Evolutionary conservation across 208 protist genomes (phyloP).

Genomic region (Crithidia brevicula): DNA sequence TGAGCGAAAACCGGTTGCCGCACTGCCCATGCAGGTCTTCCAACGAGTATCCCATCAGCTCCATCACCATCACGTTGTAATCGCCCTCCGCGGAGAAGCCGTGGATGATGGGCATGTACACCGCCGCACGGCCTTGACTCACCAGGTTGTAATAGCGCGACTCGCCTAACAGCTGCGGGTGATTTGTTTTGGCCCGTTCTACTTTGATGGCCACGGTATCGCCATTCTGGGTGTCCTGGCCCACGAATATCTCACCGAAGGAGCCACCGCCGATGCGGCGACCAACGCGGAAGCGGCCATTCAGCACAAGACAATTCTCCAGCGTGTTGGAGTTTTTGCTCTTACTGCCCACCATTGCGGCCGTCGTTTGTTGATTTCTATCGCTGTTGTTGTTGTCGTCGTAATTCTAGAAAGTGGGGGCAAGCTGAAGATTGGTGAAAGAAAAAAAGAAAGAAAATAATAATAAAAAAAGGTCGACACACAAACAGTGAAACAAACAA

Average conservation of each 20-base stretch:
- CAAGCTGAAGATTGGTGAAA: neutral
- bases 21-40: slow-evolving; percentile 94
- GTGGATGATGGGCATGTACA: slow-evolving; percentile 86
- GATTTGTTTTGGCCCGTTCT: slow-evolving; percentile 86
- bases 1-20: slow-evolving; percentile 87
- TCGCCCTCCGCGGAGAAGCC: slow-evolving; percentile 92
- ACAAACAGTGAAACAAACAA: neutral
- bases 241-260: slow-evolving; percentile 94
- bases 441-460: neutral
- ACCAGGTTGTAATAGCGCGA: slow-evolving; percentile 89
- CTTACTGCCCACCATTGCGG: slow-evolving; percentile 18
- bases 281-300: slow-evolving; percentile 94
- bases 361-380: neutral
- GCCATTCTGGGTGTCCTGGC: slow-evolving; percentile 89
- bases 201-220: slow-evolving; percentile 93
- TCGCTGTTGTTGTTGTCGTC: too few relatives aligned
- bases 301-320: slow-evolving; percentile 38
- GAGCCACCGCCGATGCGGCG: slow-evolving; percentile 98
- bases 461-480: neutral
- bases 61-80: slow-evolving; percentile 95
- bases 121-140: slow-evolving; percentile 65
- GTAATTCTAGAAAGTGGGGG: too few relatives aligned
- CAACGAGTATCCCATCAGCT: slow-evolving; percentile 91
- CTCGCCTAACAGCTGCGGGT: slow-evolving; percentile 94
- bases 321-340: slow-evolving; percentile 19